Conservation (phyloP, 257 asterid species). For the Solanum stenotomum region DNA sequence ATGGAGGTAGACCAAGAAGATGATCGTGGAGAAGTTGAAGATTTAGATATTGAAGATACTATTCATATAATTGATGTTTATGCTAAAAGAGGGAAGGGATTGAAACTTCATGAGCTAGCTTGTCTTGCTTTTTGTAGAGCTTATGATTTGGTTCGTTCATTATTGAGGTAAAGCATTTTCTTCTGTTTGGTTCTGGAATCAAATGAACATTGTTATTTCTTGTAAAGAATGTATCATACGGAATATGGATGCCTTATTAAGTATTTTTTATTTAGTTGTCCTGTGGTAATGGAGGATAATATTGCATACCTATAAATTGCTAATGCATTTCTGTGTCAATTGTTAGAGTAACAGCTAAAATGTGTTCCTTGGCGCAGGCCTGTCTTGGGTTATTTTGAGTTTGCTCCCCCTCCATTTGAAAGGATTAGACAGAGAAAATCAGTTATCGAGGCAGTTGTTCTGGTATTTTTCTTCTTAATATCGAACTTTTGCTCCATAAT, state of each 20-base stretch:
- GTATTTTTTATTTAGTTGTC: not conserved
- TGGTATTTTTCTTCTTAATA: slow-evolving; percentile 28
- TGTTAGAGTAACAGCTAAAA: not conserved
- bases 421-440: slow-evolving; percentile 39
- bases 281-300: not conserved
- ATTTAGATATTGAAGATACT: slow-evolving; percentile 22
- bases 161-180: slow-evolving; percentile 44
- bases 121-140: slow-evolving; percentile 78
- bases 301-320: not conserved
- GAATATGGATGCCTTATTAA: not conserved
- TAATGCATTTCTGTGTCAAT: not conserved
- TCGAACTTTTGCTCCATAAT: not conserved
- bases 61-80: slow-evolving; percentile 41
- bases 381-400: slow-evolving; percentile 49
- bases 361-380: slow-evolving; percentile 39
- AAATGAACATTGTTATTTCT: not conserved
- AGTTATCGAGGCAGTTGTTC: slow-evolving; percentile 19
- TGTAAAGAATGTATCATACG: not conserved
- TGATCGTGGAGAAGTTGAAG: slow-evolving; percentile 39
- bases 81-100: slow-evolving; percentile 40
- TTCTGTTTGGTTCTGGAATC: not conserved
- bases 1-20: slow-evolving; percentile 41
- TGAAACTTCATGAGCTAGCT: slow-evolving; percentile 80
- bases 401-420: slow-evolving; percentile 86
- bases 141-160: slow-evolving; percentile 55